Evolutionary conservation across 176 grass and related monocot genomes (phyloP).

Genomic region (Triticum aestivum): IWGSC_CS_RefSeq_v2.1 NC_057801.1:712353404-712353903

Average conservation of each 20-base stretch:
- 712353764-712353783: slow-evolving; percentile 45
- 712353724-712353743: slow-evolving; percentile 6
- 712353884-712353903: not conserved
- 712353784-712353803: slow-evolving; percentile 75
- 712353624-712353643: too few species aligned
- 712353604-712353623: slow-evolving; percentile 51
- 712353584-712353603: slow-evolving; percentile 64
- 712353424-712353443: too few species aligned
- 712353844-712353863: not conserved
- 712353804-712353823: slow-evolving; percentile 45
- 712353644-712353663: not conserved
- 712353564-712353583: slow-evolving; percentile 54
- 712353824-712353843: slow-evolving; percentile 71
- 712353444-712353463: too few species aligned
- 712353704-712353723: slow-evolving; percentile 17
- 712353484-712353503: too few species aligned
- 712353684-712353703: slow-evolving; percentile 25
- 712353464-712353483: too few species aligned
- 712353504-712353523: too few species aligned
- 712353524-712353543: too few species aligned
- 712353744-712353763: slow-evolving; percentile 62
- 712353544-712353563: not conserved
- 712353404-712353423: too few species aligned
- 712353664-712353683: not conserved
- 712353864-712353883: not conserved